phyloP scores from a whole-genome alignment of 2,329 filamentous ascomycete genomes.

The Trichoderma sp. region DNA sequence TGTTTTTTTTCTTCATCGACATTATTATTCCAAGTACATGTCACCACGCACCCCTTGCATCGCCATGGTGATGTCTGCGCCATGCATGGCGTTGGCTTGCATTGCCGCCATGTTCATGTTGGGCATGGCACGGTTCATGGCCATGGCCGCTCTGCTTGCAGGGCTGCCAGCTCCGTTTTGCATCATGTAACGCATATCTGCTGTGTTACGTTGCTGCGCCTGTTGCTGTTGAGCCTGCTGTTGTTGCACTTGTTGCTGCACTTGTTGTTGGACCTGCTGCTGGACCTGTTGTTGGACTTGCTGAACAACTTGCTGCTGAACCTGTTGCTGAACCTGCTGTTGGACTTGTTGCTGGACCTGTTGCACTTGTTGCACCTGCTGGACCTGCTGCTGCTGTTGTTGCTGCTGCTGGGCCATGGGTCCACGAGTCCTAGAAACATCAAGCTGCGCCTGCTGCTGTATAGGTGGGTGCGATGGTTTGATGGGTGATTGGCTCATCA shows the following conservation, averaged over 20 bases:
- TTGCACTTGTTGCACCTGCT: background rate
- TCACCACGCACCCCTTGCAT: constrained; percentile 45
- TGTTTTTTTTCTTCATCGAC: constrained; percentile 7
- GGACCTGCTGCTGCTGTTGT: constrained; percentile 17
- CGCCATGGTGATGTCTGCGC: constrained; percentile 43
- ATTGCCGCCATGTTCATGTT: constrained; percentile 44
- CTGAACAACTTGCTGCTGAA: constrained; percentile 20
- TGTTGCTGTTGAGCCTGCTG: constrained; percentile 21
- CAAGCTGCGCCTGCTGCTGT: constrained; percentile 42
- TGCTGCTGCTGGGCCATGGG: constrained; percentile 34
- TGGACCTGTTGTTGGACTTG: background rate
- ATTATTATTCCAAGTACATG: constrained; percentile 51
- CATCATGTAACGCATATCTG: constrained; percentile 43
- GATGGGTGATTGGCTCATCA: constrained; percentile 42
- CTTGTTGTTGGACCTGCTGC: constrained; percentile 20
- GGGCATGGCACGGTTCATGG: constrained; percentile 45
- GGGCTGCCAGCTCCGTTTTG: constrained; percentile 39
- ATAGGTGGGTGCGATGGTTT: constrained; percentile 38
- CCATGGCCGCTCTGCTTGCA: constrained; percentile 37
- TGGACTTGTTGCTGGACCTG: background rate
- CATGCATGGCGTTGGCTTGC: constrained; percentile 40
- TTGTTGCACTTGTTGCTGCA: constrained; percentile 29
- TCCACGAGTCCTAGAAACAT: constrained; percentile 42
- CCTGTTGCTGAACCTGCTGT: constrained; percentile 29
- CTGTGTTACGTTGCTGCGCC: constrained; percentile 24